Evolutionary conservation across 768 basidiomycete species (phyloP).

Genomic region (Boletales sp.): DNA sequence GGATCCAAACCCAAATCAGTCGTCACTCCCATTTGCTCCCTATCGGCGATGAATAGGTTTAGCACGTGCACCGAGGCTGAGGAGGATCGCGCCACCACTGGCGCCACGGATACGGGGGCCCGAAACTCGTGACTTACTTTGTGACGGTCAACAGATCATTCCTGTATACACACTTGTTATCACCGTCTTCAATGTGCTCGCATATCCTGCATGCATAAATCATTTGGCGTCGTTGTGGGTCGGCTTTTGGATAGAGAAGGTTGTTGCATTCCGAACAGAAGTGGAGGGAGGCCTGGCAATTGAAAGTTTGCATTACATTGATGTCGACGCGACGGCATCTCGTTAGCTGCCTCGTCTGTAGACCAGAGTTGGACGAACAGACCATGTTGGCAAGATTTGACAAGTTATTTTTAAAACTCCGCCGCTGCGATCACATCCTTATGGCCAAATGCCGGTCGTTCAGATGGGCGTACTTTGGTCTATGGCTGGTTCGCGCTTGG

Average conservation of each 20-base stretch:
- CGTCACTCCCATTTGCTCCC: constrained; percentile 92
- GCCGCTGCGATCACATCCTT: background rate
- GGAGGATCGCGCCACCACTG: constrained; percentile 12
- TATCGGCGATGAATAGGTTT: constrained; percentile 29
- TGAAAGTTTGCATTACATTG: background rate
- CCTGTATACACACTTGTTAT: constrained; percentile 87
- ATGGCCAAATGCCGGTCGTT: constrained; percentile 16
- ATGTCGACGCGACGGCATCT: background rate
- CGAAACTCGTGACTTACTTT: constrained; percentile 53
- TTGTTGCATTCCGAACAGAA: constrained; percentile 97
- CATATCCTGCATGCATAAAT: constrained; percentile 93
- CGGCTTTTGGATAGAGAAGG: constrained; percentile 89
- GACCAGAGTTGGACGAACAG: constrained; percentile 14
- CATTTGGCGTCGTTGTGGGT: constrained; percentile 79
- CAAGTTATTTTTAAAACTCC: constrained; percentile 30
- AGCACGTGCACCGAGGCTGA: background rate
- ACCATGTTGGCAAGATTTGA: constrained; percentile 19
- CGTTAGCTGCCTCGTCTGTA: constrained; percentile 14
- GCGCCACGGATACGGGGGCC: background rate
- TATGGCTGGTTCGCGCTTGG: constrained; percentile 27
- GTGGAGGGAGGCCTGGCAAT: constrained; percentile 70
- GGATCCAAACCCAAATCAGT: constrained; percentile 85
- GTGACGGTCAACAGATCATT: constrained; percentile 93
- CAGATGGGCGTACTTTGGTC: constrained; percentile 16
- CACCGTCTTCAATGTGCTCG: constrained; percentile 76